Evolutionary conservation across 768 basidiomycete species (phyloP).

Genomic region (Pleurotus salmoneostramineus): DNA sequence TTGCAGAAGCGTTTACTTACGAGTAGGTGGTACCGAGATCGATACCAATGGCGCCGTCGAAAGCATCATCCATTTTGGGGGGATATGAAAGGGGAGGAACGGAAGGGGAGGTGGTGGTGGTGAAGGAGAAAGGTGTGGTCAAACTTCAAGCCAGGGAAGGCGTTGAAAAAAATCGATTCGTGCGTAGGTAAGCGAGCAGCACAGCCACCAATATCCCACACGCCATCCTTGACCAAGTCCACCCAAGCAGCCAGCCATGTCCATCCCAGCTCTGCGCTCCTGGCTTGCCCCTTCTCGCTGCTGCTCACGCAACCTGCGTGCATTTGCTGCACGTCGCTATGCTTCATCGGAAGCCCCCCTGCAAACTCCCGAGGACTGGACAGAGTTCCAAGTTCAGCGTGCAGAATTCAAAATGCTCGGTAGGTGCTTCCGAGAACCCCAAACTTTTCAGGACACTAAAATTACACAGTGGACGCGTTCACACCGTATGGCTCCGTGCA

Average conservation of each 20-base stretch:
- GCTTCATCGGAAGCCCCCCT: constrained; percentile 22
- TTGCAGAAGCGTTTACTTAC: constrained; percentile 37
- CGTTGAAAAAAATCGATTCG: constrained; percentile 44
- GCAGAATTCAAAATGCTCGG: constrained; percentile 53
- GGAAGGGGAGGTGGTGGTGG: constrained; percentile 31
- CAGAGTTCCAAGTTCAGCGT: constrained; percentile 54
- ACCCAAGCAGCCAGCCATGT: constrained; percentile 15
- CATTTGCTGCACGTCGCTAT: constrained; percentile 13
- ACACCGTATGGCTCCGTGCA: constrained; percentile 76
- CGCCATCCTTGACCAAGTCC: constrained; percentile 1
- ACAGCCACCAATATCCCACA: constrained; percentile 34
- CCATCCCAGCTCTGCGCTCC: constrained; percentile 24
- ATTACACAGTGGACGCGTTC: constrained; percentile 52
- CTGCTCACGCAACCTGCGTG: constrained; percentile 18
- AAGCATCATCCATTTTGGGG: constrained; percentile 86
- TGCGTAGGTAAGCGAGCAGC: constrained; percentile 54
- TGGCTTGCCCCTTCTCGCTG: constrained; percentile 31
- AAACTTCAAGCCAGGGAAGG: neutral
- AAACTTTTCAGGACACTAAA: constrained; percentile 11
- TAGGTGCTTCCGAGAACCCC: constrained; percentile 24
- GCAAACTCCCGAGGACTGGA: constrained; percentile 61
- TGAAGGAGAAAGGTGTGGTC: constrained; percentile 23
- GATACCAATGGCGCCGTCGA: constrained; percentile 91
- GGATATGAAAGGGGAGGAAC: constrained; percentile 21
- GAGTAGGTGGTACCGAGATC: constrained; percentile 93